phyloP scores from a whole-genome alignment of 1,139 yeast genomes.

The Pichia sp. region DNA sequence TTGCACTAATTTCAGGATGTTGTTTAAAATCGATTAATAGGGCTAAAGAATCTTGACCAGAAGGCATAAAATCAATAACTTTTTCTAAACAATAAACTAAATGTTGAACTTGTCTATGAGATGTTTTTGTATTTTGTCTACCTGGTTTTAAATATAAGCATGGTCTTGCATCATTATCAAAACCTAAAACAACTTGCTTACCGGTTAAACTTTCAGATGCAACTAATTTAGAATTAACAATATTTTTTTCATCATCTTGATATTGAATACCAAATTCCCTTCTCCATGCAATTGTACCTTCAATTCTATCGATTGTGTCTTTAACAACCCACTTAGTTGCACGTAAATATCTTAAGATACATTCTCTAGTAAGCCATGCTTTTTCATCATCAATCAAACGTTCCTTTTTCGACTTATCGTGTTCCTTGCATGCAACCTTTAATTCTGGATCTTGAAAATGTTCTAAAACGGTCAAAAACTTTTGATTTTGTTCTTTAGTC shows the following conservation, averaged over 20 bases:
- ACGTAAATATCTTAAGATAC: constrained; percentile 76
- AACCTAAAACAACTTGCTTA: constrained; percentile 82
- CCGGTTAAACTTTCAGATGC: constrained; percentile 77
- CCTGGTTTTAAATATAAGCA: constrained; percentile 87
- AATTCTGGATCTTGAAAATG: constrained; percentile 44
- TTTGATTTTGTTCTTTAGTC: constrained; percentile 47
- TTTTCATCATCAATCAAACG: constrained; percentile 57
- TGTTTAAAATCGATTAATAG: constrained; percentile 84
- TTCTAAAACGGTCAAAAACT: constrained; percentile 51
- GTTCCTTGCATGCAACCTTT: constrained; percentile 37
- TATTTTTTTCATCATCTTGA: constrained; percentile 30
- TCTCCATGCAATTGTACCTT: constrained; percentile 80
- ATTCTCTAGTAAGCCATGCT: constrained; percentile 89
- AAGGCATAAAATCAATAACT: constrained; percentile 88
- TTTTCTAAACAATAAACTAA: constrained; percentile 87
- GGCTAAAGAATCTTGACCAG: constrained; percentile 91
- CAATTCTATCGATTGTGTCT: constrained; percentile 68
- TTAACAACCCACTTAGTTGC: constrained; percentile 84
- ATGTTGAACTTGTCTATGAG: constrained; percentile 86
- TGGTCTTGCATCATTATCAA: constrained; percentile 82
- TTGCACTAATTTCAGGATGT: constrained; percentile 41
- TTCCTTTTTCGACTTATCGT: constrained; percentile 21
- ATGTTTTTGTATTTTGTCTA: constrained; percentile 83
- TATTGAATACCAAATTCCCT: constrained; percentile 72
- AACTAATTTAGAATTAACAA: constrained; percentile 53